Evolutionary conservation across 31 red algal species (phyloP).

Genomic region (Odonthalia washingtoniensis): DNA sequence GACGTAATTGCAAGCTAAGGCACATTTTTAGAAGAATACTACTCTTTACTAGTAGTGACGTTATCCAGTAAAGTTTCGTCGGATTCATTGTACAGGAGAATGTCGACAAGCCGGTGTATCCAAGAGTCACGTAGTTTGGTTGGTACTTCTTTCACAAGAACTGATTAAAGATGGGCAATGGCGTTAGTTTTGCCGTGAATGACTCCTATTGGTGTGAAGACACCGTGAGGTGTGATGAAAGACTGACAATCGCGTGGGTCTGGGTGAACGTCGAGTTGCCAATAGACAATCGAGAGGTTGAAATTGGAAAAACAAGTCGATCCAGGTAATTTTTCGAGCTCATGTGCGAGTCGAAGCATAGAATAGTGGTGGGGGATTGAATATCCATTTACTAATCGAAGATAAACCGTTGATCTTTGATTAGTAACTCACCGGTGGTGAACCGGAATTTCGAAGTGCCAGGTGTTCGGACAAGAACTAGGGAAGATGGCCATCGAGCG

Average conservation of each 20-base stretch:
- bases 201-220: conserved; percentile 11
- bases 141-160: neutral
- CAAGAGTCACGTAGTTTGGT: neutral
- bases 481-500: neutral
- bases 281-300: neutral
- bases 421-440: too few relatives aligned
- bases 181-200: conserved; percentile 29
- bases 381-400: neutral
- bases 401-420: neutral
- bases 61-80: too few relatives aligned
- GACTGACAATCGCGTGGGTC: conserved; percentile 13
- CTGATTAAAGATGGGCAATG: neutral
- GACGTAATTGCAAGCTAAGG: neutral
- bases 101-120: neutral
- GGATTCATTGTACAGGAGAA: neutral
- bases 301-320: neutral
- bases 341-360: neutral
- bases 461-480: neutral
- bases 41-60: neutral
- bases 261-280: neutral
- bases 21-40: neutral
- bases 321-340: neutral
- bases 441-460: neutral
- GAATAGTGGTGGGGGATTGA: neutral
- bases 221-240: conserved; percentile 19